Conservation (phyloP, 2,329 filamentous ascomycete genomes). For the Pestalotiopsis sp. region DNA sequence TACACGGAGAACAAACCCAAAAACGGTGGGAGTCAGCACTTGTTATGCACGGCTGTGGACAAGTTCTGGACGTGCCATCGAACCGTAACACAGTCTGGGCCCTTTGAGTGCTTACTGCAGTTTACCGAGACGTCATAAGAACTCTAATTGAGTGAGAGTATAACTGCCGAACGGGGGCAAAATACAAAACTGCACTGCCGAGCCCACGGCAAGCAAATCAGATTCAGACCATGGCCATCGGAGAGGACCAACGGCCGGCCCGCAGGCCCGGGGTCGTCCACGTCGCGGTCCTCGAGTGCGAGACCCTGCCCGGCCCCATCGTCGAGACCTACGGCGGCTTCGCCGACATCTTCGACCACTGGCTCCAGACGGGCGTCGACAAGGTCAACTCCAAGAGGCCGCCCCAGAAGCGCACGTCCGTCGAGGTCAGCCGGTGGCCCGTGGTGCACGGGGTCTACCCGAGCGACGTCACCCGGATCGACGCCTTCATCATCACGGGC, state of each 20-base stretch:
- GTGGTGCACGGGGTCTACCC: conserved; percentile 12
- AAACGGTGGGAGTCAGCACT: conserved; percentile 5
- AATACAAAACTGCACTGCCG: background rate
- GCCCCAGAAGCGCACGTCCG: background rate
- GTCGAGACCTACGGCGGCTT: conserved; percentile 13
- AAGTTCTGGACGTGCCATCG: background rate
- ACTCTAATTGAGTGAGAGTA: background rate
- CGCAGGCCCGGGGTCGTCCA: conserved; percentile 1
- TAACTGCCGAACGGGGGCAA: background rate
- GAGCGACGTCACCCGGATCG: background rate
- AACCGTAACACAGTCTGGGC: background rate
- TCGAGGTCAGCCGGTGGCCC: conserved; percentile 10
- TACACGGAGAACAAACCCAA: background rate
- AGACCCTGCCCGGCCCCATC: conserved; percentile 5
- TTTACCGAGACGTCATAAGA: background rate
- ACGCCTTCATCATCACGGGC: conserved; percentile 16
- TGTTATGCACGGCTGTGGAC: conserved; percentile 1
- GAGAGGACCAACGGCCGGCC: background rate
- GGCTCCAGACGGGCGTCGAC: conserved; percentile 12
- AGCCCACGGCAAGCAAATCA: too few species aligned
- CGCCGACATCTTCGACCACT: conserved; percentile 14
- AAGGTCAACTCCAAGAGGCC: conserved; percentile 4
- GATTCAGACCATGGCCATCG: background rate
- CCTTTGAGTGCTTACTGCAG: conserved; percentile 8
- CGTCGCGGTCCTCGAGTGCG: conserved; percentile 17